Evolutionary conservation across 2,329 filamentous ascomycete genomes (phyloP).

Genomic region (Lachnellula arida): DNA sequence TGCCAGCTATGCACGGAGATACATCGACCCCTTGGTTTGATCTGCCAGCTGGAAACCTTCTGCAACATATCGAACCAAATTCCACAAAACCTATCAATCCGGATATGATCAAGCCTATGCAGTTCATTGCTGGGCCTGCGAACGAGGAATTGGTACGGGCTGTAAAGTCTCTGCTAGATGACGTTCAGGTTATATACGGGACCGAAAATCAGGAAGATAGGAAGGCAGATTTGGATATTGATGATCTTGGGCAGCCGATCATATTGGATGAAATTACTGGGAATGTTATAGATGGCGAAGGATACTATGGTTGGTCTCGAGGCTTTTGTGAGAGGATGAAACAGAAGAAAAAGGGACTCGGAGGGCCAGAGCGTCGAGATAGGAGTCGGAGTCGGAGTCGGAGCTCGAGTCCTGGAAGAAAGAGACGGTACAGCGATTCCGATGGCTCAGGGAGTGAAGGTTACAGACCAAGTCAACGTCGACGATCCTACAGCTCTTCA

Average conservation of each 20-base stretch:
- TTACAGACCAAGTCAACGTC: slow-evolving; percentile 19
- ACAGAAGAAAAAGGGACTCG: slow-evolving; percentile 37
- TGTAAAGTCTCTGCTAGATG: slow-evolving; percentile 65
- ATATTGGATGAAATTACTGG: slow-evolving; percentile 62
- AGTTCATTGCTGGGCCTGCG: slow-evolving; percentile 63
- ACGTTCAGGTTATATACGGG: slow-evolving; percentile 65
- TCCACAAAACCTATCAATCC: slow-evolving; percentile 70
- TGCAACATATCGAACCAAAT: slow-evolving; percentile 73
- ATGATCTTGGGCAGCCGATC: slow-evolving; percentile 68
- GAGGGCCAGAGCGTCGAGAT: slow-evolving; percentile 11
- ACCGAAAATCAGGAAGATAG: slow-evolving; percentile 45
- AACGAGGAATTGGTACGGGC: slow-evolving; percentile 60
- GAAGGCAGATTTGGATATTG: slow-evolving; percentile 56
- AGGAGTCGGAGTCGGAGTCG: slow-evolving; percentile 19
- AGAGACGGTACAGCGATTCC: slow-evolving; percentile 28
- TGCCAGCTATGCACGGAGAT: slow-evolving; percentile 77
- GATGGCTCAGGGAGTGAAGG: slow-evolving; percentile 19
- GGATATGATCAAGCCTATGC: slow-evolving; percentile 64
- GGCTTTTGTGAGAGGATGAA: slow-evolving; percentile 80
- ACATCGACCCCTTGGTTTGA: slow-evolving; percentile 71
- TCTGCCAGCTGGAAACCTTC: slow-evolving; percentile 74
- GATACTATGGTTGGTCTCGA: slow-evolving; percentile 85
- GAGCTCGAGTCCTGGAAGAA: slow-evolving; percentile 25
- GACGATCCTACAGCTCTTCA: slow-evolving; percentile 30
- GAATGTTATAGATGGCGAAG: slow-evolving; percentile 57